Evolutionary conservation across 192 early-diverging fungal genomes (phyloP), one percentile per base, ranked within the genome.

Genomic region (Coemansia sp.): DNA sequence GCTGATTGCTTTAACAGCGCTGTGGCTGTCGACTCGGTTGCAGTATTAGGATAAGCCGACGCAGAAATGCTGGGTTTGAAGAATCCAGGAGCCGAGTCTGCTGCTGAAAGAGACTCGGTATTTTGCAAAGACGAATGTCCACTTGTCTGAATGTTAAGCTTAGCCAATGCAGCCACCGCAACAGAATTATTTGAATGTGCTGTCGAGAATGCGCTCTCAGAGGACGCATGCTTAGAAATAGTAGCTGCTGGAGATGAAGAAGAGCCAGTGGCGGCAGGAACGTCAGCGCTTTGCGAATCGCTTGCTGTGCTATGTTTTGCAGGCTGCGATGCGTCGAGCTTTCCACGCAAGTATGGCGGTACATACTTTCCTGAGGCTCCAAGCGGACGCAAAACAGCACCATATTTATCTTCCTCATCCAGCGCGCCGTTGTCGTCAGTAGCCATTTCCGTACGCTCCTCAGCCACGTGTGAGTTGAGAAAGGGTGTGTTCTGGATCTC

Each of bases 371-470:
- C 93, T 6, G 93, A 82, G 45, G 82, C 83, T 1, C 71, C 74
- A 52, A 80, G 67, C 64, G 86, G 82, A 51, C 93, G 78, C 74
- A 93, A 73, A 68, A 97, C 87, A 33, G 92, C 89, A 46, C 89
- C 87, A 62, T 94, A 97, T 34, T 85, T 84, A 53, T 95, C 94
- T 66, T 99, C 95, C 72, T 99, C 97, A 66, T 98, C 94, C 66
- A 93, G 79, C 9, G 75, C 79, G 46, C 64, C 70, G 46, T 85
- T 87, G 43, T 91, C 87, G 13, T 85, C 79, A 13, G 72, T 63
- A 20, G 78, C 67, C 29, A 84, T 7, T 42, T 85, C 81, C 25
- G 91, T 91, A 30, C 95, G 91, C 81, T 99, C 95, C 61, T 99
- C 95, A 6, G 91, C 86, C 67, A 98, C 73, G 74, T 99, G 97